phyloP scores from a whole-genome alignment of 164 flowering plant genomes.

The Aristolochia fimbriata region DNA sequence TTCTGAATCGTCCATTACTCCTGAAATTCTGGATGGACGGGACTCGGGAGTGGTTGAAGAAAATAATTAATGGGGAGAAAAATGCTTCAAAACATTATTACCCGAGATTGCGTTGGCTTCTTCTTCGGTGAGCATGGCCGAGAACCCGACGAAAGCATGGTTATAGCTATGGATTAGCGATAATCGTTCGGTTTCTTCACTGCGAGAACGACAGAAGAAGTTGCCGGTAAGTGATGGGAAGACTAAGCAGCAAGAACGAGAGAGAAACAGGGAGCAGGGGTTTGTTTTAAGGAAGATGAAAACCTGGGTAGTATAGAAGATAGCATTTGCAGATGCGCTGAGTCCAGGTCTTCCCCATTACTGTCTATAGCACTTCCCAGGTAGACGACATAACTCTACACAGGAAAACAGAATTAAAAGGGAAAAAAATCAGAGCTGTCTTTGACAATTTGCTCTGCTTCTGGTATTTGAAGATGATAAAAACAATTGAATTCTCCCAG shows the following conservation, averaged over 20 bases:
- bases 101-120: conserved; percentile 66
- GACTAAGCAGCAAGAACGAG: background rate
- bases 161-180: conserved; percentile 44
- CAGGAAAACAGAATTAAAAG: background rate
- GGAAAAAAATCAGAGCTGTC: too few species aligned
- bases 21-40: background rate
- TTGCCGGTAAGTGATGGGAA: background rate
- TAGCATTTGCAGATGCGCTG: conserved; percentile 36
- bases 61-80: background rate
- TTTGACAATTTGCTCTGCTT: too few species aligned
- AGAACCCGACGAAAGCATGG: conserved; percentile 75
- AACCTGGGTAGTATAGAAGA: conserved; percentile 64
- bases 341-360: conserved; percentile 18
- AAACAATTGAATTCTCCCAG: too few species aligned
- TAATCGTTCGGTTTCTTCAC: conserved; percentile 42
- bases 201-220: conserved; percentile 16
- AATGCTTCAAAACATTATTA: conserved; percentile 8
- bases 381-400: conserved; percentile 63
- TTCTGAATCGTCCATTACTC: background rate
- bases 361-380: conserved; percentile 52
- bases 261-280: too few species aligned
- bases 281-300: background rate
- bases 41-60: background rate
- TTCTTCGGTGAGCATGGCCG: conserved; percentile 68
- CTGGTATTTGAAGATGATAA: too few species aligned